phyloP scores from a whole-genome alignment of 176 grass and related monocot species.

The Miscanthus lutarioriparius region DNA sequence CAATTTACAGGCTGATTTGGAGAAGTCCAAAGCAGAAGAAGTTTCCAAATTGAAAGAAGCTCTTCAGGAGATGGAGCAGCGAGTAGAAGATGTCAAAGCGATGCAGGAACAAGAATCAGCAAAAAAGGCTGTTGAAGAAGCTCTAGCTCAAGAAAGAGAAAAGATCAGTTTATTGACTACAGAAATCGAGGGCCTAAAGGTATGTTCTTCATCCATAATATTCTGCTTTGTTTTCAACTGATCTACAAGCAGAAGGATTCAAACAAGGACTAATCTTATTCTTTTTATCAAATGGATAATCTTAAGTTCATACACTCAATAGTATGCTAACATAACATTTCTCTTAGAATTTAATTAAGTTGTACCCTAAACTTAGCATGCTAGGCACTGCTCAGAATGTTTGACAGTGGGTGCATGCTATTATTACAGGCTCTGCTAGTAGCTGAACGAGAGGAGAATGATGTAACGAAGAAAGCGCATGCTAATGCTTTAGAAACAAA shows the following conservation, averaged over 20 bases:
- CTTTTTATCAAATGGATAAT: conserved; percentile 20
- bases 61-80: conserved; percentile 63
- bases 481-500: conserved; percentile 51
- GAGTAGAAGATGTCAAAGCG: conserved; percentile 58
- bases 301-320: background rate
- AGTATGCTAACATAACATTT: background rate
- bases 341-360: background rate
- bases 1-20: conserved; percentile 62
- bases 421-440: conserved; percentile 56
- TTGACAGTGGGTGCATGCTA: conserved; percentile 19
- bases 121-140: conserved; percentile 68
- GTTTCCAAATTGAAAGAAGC: conserved; percentile 60
- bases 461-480: conserved; percentile 54
- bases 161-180: conserved; percentile 59
- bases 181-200: conserved; percentile 64
- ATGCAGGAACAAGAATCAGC: conserved; percentile 70
- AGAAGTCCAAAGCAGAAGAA: conserved; percentile 72
- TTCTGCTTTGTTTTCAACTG: background rate
- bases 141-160: conserved; percentile 73
- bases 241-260: background rate
- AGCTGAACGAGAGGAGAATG: conserved; percentile 51
- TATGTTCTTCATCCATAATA: conserved; percentile 22
- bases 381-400: conserved; percentile 16
- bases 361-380: conserved; percentile 22
- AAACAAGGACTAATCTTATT: background rate